A percentile compares a stretch with the other conserved stretches of the same genome.
Conservation (phyloP, 192 early-diverging fungal genomes). For the Geranomyces michiganensis region DNA sequence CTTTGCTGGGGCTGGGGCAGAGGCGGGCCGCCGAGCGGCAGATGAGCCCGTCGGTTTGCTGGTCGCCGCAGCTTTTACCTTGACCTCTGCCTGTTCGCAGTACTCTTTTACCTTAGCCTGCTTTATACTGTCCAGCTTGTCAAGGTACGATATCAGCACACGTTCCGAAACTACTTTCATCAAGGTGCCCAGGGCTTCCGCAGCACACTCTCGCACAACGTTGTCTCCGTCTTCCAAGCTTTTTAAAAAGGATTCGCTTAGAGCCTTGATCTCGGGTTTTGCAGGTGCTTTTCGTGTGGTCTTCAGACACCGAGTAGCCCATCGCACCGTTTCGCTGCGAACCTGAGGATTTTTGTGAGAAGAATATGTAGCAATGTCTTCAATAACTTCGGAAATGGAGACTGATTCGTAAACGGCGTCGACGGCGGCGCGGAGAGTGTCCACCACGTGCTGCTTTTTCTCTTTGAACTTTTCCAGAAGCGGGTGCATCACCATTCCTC, state of each 20-base stretch:
- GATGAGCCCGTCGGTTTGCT: constrained; percentile 6
- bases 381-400: constrained; percentile 70
- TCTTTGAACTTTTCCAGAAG: constrained; percentile 95
- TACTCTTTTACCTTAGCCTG: constrained; percentile 85
- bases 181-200: constrained; percentile 86
- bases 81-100: constrained; percentile 80
- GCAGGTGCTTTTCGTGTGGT: constrained; percentile 68
- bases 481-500: constrained; percentile 65
- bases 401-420: constrained; percentile 82
- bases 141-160: constrained; percentile 64
- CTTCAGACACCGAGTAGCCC: constrained; percentile 76
- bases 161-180: constrained; percentile 87
- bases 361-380: constrained; percentile 69
- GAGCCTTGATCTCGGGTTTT: constrained; percentile 79
- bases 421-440: constrained; percentile 76
- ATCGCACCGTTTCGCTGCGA: constrained; percentile 72
- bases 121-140: constrained; percentile 87
- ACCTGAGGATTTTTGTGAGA: constrained; percentile 95
- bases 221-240: constrained; percentile 84
- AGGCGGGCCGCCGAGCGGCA: neutral
- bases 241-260: constrained; percentile 76
- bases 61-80: constrained; percentile 1
- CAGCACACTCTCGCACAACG: constrained; percentile 78
- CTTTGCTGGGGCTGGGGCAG: neutral
- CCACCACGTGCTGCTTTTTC: constrained; percentile 86